phyloP scores from a whole-genome alignment of 1,139 yeast genomes.

The Arxiozyma bovina region DNA sequence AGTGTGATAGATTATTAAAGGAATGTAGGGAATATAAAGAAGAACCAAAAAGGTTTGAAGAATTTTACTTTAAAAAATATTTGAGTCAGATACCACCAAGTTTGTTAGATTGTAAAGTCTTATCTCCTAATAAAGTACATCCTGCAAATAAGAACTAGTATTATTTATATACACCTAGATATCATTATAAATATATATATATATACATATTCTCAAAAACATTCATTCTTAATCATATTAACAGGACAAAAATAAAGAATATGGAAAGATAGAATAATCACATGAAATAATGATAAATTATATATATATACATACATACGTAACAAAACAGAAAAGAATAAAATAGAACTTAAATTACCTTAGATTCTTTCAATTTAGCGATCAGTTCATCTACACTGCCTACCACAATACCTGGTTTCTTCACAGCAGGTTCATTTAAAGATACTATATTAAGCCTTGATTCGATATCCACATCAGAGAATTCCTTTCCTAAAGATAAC shows the following conservation, averaged over 20 bases:
- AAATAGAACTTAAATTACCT: conserved; percentile 37
- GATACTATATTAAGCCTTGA: conserved; percentile 61
- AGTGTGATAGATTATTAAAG: conserved; percentile 16
- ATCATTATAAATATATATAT: neutral
- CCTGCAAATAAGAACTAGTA: conserved; percentile 5
- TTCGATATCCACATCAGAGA: conserved; percentile 53
- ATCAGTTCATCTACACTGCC: conserved; percentile 74
- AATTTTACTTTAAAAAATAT: conserved; percentile 22
- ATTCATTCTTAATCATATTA: neutral
- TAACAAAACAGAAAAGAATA: neutral
- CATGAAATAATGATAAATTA: neutral
- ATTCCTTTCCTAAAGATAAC: conserved; percentile 37
- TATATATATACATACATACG: conserved; percentile 2
- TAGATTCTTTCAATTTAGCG: conserved; percentile 63
- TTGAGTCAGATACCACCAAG: conserved; percentile 28
- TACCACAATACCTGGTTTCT: conserved; percentile 77
- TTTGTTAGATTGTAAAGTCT: conserved; percentile 14
- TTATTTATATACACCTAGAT: conserved; percentile 1
- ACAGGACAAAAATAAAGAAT: neutral
- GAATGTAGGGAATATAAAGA: conserved; percentile 13
- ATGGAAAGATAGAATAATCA: neutral
- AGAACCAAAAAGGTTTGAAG: conserved; percentile 15
- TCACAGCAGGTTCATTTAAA: conserved; percentile 77
- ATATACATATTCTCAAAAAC: neutral
- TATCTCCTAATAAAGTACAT: conserved; percentile 16